Conservation (phyloP, 805 yeast species). For the Metschnikowia similis region DNA sequence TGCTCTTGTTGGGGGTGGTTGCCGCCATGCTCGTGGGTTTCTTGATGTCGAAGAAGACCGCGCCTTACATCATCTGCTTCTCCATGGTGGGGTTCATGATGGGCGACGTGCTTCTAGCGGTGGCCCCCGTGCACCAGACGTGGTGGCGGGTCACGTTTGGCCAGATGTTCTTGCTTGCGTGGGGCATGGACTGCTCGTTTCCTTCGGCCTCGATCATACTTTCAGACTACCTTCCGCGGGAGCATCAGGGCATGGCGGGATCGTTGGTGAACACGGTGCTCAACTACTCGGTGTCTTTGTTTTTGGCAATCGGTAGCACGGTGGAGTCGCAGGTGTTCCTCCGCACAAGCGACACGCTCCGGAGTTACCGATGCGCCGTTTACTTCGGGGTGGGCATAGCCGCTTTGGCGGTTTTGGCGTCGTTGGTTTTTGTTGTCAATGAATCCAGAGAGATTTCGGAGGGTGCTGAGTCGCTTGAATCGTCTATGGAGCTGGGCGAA, state of each 20-base stretch:
- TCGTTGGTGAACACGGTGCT: constrained; percentile 66
- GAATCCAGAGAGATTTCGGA: not conserved
- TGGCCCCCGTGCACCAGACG: constrained; percentile 55
- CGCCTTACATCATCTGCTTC: constrained; percentile 46
- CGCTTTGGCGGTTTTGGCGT: constrained; percentile 38
- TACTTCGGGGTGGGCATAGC: constrained; percentile 62
- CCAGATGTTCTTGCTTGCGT: constrained; percentile 50
- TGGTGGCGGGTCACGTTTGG: constrained; percentile 59
- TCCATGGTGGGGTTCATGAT: constrained; percentile 52
- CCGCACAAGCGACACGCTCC: constrained; percentile 17
- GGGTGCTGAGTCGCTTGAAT: not conserved
- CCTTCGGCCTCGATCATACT: constrained; percentile 68
- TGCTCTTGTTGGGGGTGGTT: constrained; percentile 47
- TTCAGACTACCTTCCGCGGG: constrained; percentile 53
- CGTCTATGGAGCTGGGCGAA: not conserved
- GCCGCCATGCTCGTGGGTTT: constrained; percentile 54
- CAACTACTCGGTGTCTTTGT: constrained; percentile 66
- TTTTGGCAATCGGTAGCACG: constrained; percentile 67
- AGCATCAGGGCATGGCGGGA: constrained; percentile 76
- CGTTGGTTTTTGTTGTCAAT: constrained; percentile 21
- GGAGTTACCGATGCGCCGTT: constrained; percentile 53
- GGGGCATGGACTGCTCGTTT: constrained; percentile 77
- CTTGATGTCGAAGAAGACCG: constrained; percentile 43
- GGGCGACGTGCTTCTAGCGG: constrained; percentile 51
- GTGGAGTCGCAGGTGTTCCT: constrained; percentile 38